These are phyloP conservation scores for Penicillium palitans DNA, from an alignment of 2,329 filamentous ascomycete species.

Conservation along the genomic window DNA sequence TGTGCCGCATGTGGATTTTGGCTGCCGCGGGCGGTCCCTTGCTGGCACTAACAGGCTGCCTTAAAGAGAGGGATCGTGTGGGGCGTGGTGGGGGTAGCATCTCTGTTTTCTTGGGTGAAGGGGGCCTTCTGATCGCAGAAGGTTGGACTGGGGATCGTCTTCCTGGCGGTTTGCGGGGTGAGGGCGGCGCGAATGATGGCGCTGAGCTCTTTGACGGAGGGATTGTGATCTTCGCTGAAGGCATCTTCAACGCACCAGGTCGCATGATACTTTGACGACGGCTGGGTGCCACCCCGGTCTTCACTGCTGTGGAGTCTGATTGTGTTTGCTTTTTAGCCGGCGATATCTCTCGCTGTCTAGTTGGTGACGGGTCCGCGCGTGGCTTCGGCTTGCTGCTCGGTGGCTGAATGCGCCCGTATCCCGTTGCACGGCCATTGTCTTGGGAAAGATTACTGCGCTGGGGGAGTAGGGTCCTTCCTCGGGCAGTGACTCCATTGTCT, in stretches of 20 bases:
- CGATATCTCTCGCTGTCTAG: constrained; percentile 6
- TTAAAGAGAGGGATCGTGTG: constrained; percentile 39
- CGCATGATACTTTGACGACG: constrained; percentile 36
- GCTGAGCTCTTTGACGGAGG: constrained; percentile 24
- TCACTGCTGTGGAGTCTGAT: constrained; percentile 1
- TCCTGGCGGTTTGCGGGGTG: constrained; percentile 27
- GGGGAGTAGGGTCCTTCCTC: constrained; percentile 36
- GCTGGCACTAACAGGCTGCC: constrained; percentile 33
- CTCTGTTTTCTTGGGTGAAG: constrained; percentile 33
- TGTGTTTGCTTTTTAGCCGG: constrained; percentile 12
- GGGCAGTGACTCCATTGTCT: constrained; percentile 23
- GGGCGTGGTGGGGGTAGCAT: constrained; percentile 39
- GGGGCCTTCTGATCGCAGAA: constrained; percentile 12
- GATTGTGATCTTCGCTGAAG: constrained; percentile 17
- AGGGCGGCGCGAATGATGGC: constrained; percentile 21
- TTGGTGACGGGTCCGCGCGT: constrained; percentile 21
- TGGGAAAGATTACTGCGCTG: constrained; percentile 27
- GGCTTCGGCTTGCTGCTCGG: constrained; percentile 19
- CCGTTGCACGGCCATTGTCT: constrained; percentile 20
- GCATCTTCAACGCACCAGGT: constrained; percentile 26
- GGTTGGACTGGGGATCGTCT: constrained; percentile 14
- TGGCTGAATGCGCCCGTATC: constrained; percentile 21
- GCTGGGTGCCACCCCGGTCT: constrained; percentile 4
- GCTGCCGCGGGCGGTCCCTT: constrained; percentile 14
- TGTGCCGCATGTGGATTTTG: constrained; percentile 37